Evolutionary conservation across 306 rosid genomes (phyloP), one percentile per base, ranked within the genome.

Genomic region (Aeschynomene evenia): DNA sequence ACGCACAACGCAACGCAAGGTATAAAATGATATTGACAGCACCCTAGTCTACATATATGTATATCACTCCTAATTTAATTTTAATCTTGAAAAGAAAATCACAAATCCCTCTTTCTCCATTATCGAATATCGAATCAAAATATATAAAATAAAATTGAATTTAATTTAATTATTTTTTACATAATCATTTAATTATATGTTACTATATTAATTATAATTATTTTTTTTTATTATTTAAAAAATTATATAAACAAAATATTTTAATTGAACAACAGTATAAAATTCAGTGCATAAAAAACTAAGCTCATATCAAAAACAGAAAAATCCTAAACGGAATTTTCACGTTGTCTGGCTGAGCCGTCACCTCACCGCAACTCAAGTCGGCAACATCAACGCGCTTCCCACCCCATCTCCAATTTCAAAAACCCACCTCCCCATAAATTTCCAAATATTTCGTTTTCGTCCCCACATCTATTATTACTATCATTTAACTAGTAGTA

Each of bases 1-100:
- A 36, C 45, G 43, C 63, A 62, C 61, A 52, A 36, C 45, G 43
- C 63, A 62, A 72, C 77, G 77, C 77, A 72, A 62, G 69, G 77
- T 62, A 62, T 62, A 62, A 50, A 60, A 48, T 71, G 66, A 61
- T 19, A 19, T 24, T 48, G 54, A 45, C 51, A 31, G 28, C 11
- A 58, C 0, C 59, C 9, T 26, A n/a, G n/a, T n/a, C n/a, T n/a
- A n/a, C n/a, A n/a, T 6, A 34, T 7, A 3, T 9, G 2, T 0
- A 6, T 4, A 5, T 0, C 19, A 26, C 63, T 10, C 43, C 45
- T 51, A 33, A 66, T 66, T 42, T 51, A 33, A 66, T 66, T 16
- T 7, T 19, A 33, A 50, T 50, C 33, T 33, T 48, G 13, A 26
- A 0, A 1, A 14, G n/a, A 43, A 28, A 28, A 28, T n/a, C n/a